Base-by-base conservation (phyloP, 371 early-diverging fungal genomes). In the Lichtheimia ramosa region DNA sequence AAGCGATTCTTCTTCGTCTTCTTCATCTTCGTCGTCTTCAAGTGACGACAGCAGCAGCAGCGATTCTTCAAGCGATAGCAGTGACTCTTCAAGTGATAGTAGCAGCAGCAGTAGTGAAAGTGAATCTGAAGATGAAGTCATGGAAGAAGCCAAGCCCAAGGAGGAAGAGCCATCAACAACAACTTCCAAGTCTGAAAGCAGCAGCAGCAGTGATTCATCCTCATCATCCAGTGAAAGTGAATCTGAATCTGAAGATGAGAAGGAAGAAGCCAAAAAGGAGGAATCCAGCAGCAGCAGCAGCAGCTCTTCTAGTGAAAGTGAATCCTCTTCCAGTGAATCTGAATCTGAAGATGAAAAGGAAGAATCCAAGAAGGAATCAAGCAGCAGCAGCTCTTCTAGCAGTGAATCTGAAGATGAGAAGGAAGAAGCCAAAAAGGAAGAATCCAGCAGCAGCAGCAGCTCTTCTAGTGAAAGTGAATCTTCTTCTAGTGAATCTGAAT, bases 341-440 rank as follows among this genome's bases (percentile, higher is more conserved):
- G 62, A 56, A 8, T 41, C 50, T 16, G 48, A 48, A 46, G 46
- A 46, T n/a, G 46, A 46, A 21, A 54, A 61, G 40, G 48, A 60
- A 25, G 52, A 55, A 4, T 10, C 39, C 10, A 49, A 24, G 15
- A 59, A 58, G 18, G 68, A 65, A 5, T 67, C 64, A 15, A 59
- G 62, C 23, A 53, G 48, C 27, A 66, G 64, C 55, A 46, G 43
- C 21, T 56, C 57, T 2, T 58, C 58, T 0, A 42, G 43, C 4
- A 51, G 51, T 27, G 64, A 62, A 34, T 57, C 55, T n/a, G 69
- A 68, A 21, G 62, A 59, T 2, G 62, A 59, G 23, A 71, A 70
- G 14, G 55, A 68, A 7, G 62, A 69, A 46, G 58, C 54, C 46
- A 54, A 54, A 28, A 69, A 68, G 62, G 58, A 68, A 28, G 58